A percentile compares a stretch with the other conserved stretches of the same genome.
These are phyloP conservation scores for Amphibolis antarctica DNA, from an alignment of 106 monocot genomes.

Conservation along the genomic window DNA sequence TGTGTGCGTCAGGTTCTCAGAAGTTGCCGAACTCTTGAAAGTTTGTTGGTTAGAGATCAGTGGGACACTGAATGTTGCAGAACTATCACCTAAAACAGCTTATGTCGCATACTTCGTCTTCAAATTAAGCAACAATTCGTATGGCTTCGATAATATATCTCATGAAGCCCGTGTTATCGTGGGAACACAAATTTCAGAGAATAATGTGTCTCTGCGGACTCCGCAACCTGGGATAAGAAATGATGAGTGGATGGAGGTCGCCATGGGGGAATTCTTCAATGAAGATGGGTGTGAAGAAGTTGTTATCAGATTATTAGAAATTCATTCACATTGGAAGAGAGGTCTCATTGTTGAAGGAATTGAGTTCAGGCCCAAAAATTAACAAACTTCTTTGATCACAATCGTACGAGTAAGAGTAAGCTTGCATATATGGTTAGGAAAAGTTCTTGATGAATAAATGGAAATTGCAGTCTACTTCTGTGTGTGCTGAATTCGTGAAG, in stretches of 20 bases:
- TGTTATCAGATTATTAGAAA: constrained; percentile 3
- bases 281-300: constrained; percentile 3
- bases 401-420: no score
- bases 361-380: constrained; percentile 16
- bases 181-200: not conserved
- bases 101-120: constrained; percentile 53
- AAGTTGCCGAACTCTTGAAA: constrained; percentile 44
- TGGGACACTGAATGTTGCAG: constrained; percentile 21
- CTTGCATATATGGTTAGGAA: no score
- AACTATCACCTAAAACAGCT: constrained; percentile 39
- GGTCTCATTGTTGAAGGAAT: constrained; percentile 20
- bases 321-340: constrained; percentile 9
- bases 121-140: constrained; percentile 5
- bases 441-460: no score
- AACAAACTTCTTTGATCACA: no score
- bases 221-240: not conserved
- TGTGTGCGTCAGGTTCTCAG: constrained; percentile 41
- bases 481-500: no score
- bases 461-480: no score
- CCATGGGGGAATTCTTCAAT: constrained; percentile 3
- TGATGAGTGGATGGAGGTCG: constrained; percentile 16
- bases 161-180: constrained; percentile 2
- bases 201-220: not conserved
- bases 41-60: constrained; percentile 73
- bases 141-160: constrained; percentile 20